Evolutionary conservation across 345 rosid genomes (phyloP).

Genomic region (Excoecaria cochinchinensis): DNA sequence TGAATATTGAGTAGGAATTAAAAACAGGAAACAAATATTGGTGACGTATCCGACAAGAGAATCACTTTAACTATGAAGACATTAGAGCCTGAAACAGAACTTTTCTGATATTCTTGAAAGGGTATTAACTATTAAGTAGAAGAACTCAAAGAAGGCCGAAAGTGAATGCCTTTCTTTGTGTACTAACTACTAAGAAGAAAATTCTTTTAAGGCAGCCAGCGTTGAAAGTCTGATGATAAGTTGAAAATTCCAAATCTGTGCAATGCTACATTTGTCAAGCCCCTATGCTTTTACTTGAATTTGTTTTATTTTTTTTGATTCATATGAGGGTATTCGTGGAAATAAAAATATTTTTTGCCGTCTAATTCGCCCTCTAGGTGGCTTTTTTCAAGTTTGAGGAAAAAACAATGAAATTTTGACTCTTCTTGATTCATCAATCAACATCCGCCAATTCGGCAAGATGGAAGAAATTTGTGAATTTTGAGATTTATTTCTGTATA

Average conservation of each 20-base stretch:
- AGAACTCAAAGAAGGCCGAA: background rate
- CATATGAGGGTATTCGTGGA: background rate
- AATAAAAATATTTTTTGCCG: background rate
- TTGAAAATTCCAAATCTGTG: conserved; percentile 1
- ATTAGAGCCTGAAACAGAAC: background rate
- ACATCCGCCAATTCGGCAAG: too few species aligned
- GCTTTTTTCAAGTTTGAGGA: background rate
- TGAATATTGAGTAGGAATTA: background rate
- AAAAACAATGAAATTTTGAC: background rate
- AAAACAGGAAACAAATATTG: background rate
- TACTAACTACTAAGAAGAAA: background rate
- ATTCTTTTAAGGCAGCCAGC: background rate
- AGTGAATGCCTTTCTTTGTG: background rate
- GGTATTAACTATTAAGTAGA: background rate
- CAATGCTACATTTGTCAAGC: background rate
- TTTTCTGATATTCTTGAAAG: too few species aligned
- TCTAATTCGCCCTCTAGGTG: background rate
- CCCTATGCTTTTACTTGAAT: background rate
- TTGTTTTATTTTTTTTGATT: background rate
- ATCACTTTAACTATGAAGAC: background rate
- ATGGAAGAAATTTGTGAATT: too few species aligned
- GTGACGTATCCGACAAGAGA: background rate
- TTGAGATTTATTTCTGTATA: too few species aligned
- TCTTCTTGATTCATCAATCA: too few species aligned
- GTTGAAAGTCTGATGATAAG: background rate